Conservation (phyloP, 2,329 filamentous ascomycete species). For the Penicillium sp. region DNA sequence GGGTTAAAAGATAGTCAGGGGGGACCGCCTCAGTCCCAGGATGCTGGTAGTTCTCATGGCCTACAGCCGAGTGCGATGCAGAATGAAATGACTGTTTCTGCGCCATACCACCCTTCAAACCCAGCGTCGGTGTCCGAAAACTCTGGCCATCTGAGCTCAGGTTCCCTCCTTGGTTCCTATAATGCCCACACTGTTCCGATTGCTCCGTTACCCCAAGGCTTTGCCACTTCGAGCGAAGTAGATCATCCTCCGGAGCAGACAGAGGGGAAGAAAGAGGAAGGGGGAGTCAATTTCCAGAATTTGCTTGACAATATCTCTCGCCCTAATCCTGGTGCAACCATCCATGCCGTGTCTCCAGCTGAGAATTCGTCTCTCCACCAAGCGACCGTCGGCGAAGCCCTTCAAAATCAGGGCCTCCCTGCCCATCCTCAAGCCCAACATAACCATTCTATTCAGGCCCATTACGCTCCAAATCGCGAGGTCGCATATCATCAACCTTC, state of each 20-base stretch:
- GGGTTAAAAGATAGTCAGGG: conserved; percentile 12
- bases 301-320: conserved; percentile 50
- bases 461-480: conserved; percentile 40
- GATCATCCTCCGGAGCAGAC: conserved; percentile 26
- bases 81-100: conserved; percentile 31
- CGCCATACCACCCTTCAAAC: conserved; percentile 26
- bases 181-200: conserved; percentile 28
- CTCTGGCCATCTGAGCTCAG: conserved; percentile 6
- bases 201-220: conserved; percentile 23
- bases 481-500: conserved; percentile 42
- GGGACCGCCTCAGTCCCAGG: conserved; percentile 19
- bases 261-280: conserved; percentile 25
- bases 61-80: conserved; percentile 24
- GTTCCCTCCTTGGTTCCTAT: conserved; percentile 21
- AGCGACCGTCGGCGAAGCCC: conserved; percentile 31
- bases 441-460: conserved; percentile 37
- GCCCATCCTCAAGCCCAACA: conserved; percentile 48
- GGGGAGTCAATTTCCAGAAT: conserved; percentile 48
- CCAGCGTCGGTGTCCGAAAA: conserved; percentile 13
- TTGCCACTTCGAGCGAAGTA: conserved; percentile 33
- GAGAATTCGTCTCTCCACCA: conserved; percentile 32
- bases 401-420: conserved; percentile 43
- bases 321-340: conserved; percentile 29
- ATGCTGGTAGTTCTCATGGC: conserved; percentile 37
- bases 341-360: conserved; percentile 24